A percentile compares a stretch with the other conserved stretches of the same genome.
Evolutionary conservation across 129 eudicot species (phyloP).

Genomic region (Lonicera japonica): DNA sequence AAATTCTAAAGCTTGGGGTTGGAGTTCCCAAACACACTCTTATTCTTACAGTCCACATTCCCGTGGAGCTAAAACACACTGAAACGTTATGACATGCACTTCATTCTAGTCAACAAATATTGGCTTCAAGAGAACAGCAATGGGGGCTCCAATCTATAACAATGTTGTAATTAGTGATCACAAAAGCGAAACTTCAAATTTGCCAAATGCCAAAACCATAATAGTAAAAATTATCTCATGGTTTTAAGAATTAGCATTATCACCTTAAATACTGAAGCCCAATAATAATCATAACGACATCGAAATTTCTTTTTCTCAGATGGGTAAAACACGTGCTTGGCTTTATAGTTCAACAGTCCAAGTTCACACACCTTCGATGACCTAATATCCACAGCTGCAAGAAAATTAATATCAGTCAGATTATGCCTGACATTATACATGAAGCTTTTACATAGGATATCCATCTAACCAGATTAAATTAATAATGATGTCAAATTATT

Average conservation of each 20-base stretch:
- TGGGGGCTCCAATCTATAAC: too few relatives aligned
- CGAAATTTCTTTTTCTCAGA: slow-evolving; percentile 81
- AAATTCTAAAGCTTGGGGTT: too few relatives aligned
- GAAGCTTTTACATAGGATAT: slow-evolving; percentile 4
- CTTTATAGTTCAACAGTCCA: slow-evolving; percentile 84
- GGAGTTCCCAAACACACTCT: too few relatives aligned
- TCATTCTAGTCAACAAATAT: too few relatives aligned
- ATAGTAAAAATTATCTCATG: neutral
- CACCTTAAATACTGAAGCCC: slow-evolving; percentile 98
- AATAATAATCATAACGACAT: slow-evolving; percentile 91
- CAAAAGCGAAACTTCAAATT: neutral
- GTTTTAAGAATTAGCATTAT: slow-evolving; percentile 3
- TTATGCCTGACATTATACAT: neutral
- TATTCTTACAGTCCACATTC: too few relatives aligned
- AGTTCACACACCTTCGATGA: slow-evolving; percentile 95
- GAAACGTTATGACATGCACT: too few relatives aligned
- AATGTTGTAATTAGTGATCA: too few relatives aligned
- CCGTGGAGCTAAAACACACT: too few relatives aligned
- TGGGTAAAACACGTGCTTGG: slow-evolving; percentile 86
- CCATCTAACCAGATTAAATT: neutral
- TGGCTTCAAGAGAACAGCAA: too few relatives aligned
- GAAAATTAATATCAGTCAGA: slow-evolving; percentile 7
- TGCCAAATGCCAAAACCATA: too few relatives aligned
- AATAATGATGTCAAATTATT: too few relatives aligned
- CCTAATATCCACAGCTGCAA: slow-evolving; percentile 89